Evolutionary conservation across 148 eudicot species (phyloP), one percentile per base, ranked within the genome.

Genomic region (Amaranthus palmeri): DNA sequence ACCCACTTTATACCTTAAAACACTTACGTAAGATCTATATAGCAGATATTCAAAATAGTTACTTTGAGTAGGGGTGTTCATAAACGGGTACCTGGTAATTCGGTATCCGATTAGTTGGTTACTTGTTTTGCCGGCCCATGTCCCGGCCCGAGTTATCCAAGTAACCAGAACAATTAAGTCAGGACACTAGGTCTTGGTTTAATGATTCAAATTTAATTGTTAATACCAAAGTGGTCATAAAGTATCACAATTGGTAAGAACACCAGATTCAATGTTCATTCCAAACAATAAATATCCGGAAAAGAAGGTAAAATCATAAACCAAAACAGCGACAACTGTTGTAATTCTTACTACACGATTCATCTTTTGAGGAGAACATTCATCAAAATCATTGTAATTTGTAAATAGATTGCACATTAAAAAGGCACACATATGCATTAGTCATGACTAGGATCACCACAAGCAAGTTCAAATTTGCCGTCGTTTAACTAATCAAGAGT

Each of bases 361-460:
- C 98, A 95, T 95, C 83, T 95, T 95, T 14, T 79, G 79, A 70
- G 96, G 88, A 17, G 96, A 84, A 9, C 85, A 86, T 1, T 80
- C 92, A 66, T 95, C 87, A 13, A 95, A 90, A 84, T 95, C 98
- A 43, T 95, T 95, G 77, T 95, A 91, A 58, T n/a, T n/a, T n/a
- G n/a, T n/a, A n/a, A n/a, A 95, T 91, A 15, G 98, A 96, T 52
- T 88, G 97, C 74, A 95, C 86, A 87, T 95, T 95, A 57, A 95
- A 95, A 70, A 91, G 98, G 46, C 97, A 95, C 1, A 91, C 93
- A 74, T 89, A 95, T 5, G 98, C 98, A 76, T 95, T 95, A 0
- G 90, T 82, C 98, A 91, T 95, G 18, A 95, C 90, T 0, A 96
- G 98, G 69, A 95, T 88, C 83, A 95, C 96, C 69, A 91, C 98